These are phyloP conservation scores for Fistulinella prunicolor DNA, from an alignment of 768 basidiomycete genomes.

Conservation along the genomic window DNA sequence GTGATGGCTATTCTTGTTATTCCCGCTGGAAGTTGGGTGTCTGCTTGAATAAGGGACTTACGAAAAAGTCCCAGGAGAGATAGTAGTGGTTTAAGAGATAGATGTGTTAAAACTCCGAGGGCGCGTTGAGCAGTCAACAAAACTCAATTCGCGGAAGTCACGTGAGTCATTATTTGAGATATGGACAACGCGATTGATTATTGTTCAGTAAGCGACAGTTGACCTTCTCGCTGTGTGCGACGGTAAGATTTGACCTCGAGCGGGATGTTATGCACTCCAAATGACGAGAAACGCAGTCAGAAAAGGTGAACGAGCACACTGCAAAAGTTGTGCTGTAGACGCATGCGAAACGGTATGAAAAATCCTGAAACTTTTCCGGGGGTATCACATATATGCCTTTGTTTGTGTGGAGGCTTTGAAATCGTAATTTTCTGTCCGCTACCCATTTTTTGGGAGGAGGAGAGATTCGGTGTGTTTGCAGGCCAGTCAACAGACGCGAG, in stretches of 20 bases:
- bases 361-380: conserved; percentile 16
- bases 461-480: conserved; percentile 31
- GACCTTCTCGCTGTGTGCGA: conserved; percentile 1
- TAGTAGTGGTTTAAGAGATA: conserved; percentile 48
- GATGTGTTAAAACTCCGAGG: conserved; percentile 41
- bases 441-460: conserved; percentile 24
- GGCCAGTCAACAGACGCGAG: conserved; percentile 23
- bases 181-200: conserved; percentile 17
- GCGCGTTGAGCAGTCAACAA: conserved; percentile 40
- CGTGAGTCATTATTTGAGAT: conserved; percentile 36
- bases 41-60: conserved; percentile 12
- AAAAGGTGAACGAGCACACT: neutral
- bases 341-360: conserved; percentile 16
- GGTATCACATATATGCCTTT: conserved; percentile 13
- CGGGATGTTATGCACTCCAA: conserved; percentile 13
- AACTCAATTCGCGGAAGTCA: conserved; percentile 38
- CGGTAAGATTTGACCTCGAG: conserved; percentile 1
- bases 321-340: conserved; percentile 17
- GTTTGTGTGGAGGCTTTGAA: conserved; percentile 18
- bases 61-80: conserved; percentile 32
- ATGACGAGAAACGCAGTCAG: conserved; percentile 17
- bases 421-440: conserved; percentile 29
- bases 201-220: conserved; percentile 4
- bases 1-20: conserved; percentile 16
- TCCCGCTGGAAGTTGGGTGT: conserved; percentile 14